Base-by-base conservation (phyloP, 176 grass and related monocot genomes). In the Bromus sterilis region DNA sequence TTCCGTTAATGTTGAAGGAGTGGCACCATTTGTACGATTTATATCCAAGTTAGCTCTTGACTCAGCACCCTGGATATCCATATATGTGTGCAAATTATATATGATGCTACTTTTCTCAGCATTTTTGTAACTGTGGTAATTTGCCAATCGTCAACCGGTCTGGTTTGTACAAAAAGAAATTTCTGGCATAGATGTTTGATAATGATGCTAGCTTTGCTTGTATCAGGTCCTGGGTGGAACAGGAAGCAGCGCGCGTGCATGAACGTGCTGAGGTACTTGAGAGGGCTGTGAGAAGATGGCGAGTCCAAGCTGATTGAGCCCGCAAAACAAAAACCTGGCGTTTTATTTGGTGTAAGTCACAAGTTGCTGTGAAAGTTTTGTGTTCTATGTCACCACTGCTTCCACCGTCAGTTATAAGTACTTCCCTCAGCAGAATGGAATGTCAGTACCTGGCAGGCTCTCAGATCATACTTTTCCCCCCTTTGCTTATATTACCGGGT, bases 211-310 rank as follows among this genome's bases (percentile, higher is more conserved):
- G 36, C 13, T 16, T 37, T 7, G 13, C 35, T 15, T 64, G 6
- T 51, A 10, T 34, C 81, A 94, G 92, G 55, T 89, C 78, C 32
- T 94, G 92, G 92, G 92, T 94, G 43, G 84, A 94, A 3, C 81
- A 91, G 70, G 92, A 94, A 82, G 89, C 87, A 30, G 53, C 80
- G 6, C 62, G 56, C 0, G 59, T 82, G 21, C 89, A 78, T 53
- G 78, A 82, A 66, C 72, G 74, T 73, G 81, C 87, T 11, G 70
- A 87, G 43, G 65, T 75, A 55, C 84, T 94, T 0, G 41, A 83
- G 83, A 82, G 75, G 59, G 92, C 92, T 65, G 66, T 88, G 74
- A 77, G 76, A 76, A 91, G 92, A 84, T 94, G 92, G 89, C 83
- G 81, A 66, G 36, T 90, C 13, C 46, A 74, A 33, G 66, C 62